Base-by-base conservation (phyloP, 1,284 basidiomycete species). In the Naganishia cerealis region DNA sequence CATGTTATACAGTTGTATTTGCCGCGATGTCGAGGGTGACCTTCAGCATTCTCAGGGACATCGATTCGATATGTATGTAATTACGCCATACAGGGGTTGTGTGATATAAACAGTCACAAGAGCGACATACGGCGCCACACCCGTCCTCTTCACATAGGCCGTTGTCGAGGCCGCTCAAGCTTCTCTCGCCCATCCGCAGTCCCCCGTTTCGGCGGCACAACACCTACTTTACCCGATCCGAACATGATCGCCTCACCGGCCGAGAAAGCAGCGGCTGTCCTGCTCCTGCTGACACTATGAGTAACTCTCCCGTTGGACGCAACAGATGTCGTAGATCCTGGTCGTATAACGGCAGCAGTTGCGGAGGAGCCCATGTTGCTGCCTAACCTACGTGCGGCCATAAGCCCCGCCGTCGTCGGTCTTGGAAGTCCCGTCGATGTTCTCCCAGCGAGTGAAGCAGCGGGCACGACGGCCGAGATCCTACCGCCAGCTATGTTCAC, bases 401-500 rank as follows among this genome's bases (percentile, higher is more conserved):
- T 21, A 21, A 9, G 21, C 46, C 46, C 24, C n/a, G 9, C 6
- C 29, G 54, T 39, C 16, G 43, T 18, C 6, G 61, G 50, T 21
- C 50, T 50, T 8, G 61, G 61, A 29, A 63, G 40, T 21, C 61
- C 61, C 15, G 52, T 42, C 2, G 61, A 21, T 54, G 61, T 29
- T 13, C 26, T 53, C 36, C 39, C 50, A 40, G 61, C 24, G 36
- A 63, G 43, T 24, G 61, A 50, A 7, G 46, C 53, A 8, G 61
- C 61, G 24, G 50, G 42, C 7, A 50, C 38, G 29, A 33, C 6
- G 16, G 61, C 52, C 5, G 61, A 21, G 21, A 54, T 54, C 42
- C 61, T 42, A 0, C 38, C 40, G 6, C 21, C 39, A 29, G 42
- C 26, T 3, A 40, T 21, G 29, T 21, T 26, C 13, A 16, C 15